Conservation (phyloP, 1,139 yeast genomes). For the Kurtzmaniella quercitrusa region DNA sequence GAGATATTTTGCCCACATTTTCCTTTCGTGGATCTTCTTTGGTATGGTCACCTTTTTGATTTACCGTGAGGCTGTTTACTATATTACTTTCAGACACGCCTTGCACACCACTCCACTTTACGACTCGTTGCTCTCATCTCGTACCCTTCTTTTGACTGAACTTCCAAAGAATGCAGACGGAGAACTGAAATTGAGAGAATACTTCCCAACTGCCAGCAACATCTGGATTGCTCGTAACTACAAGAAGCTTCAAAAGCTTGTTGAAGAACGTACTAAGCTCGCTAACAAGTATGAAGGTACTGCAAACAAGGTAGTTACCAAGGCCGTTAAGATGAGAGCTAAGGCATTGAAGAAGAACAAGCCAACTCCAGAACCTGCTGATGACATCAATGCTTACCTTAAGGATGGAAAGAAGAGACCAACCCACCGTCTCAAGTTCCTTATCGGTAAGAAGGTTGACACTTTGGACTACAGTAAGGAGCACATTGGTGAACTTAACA, state of each 20-base stretch:
- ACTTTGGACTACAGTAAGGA: constrained; percentile 71
- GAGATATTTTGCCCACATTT: constrained; percentile 69
- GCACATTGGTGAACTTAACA: constrained; percentile 63
- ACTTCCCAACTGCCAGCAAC: constrained; percentile 58
- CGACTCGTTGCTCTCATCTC: constrained; percentile 60
- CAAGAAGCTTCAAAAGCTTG: constrained; percentile 46
- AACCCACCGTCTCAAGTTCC: constrained; percentile 51
- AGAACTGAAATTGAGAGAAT: constrained; percentile 49
- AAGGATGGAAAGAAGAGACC: constrained; percentile 65
- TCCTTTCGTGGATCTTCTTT: constrained; percentile 65
- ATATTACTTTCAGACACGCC: constrained; percentile 63
- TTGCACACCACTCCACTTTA: constrained; percentile 68
- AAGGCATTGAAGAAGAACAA: constrained; percentile 58
- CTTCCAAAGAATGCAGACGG: constrained; percentile 45
- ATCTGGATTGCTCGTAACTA: constrained; percentile 66
- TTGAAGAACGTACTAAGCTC: constrained; percentile 53
- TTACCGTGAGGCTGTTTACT: constrained; percentile 69
- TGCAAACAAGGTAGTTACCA: constrained; percentile 49
- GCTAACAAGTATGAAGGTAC: constrained; percentile 58
- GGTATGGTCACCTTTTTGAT: constrained; percentile 57
- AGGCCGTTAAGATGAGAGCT: constrained; percentile 51
- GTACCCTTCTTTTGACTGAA: constrained; percentile 66
- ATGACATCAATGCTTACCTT: constrained; percentile 54
- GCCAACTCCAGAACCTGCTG: constrained; percentile 50
- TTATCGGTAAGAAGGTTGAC: constrained; percentile 79